A percentile compares a stretch with the other conserved stretches of the same genome.
Evolutionary conservation across 768 basidiomycete genomes (phyloP).

Genomic region (Lactarius tabidus): DNA sequence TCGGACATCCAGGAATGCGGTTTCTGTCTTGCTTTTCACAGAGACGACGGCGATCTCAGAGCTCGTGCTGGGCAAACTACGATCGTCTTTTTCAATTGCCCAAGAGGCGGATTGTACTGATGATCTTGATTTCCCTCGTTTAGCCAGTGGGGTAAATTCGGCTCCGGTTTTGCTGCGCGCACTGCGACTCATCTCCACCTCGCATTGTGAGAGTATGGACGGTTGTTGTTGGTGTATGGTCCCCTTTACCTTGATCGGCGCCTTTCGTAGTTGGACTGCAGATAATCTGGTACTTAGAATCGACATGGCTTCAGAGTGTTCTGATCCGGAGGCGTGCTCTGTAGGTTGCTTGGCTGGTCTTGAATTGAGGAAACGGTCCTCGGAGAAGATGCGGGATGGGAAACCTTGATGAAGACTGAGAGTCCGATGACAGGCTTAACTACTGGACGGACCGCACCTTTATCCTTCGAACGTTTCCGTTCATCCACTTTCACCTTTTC

Average conservation of each 20-base stretch:
- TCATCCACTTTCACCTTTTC: conserved; percentile 34
- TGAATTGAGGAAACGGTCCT: conserved; percentile 27
- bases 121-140: neutral
- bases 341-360: conserved; percentile 3
- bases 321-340: neutral
- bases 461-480: conserved; percentile 32
- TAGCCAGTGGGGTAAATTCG: neutral
- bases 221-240: neutral
- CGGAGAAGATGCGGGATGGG: conserved; percentile 26
- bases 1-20: conserved; percentile 39
- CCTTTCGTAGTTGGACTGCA: neutral
- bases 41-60: conserved; percentile 17
- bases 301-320: neutral
- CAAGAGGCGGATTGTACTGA: conserved; percentile 42
- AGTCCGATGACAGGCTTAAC: neutral
- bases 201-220: neutral
- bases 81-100: conserved; percentile 48
- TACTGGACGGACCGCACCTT: conserved; percentile 15
- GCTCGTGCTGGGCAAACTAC: conserved; percentile 21
- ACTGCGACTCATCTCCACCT: neutral
- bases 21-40: conserved; percentile 24
- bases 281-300: neutral
- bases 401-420: conserved; percentile 15
- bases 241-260: conserved; percentile 9
- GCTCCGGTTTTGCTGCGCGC: neutral